Base-by-base conservation (phyloP, 2,329 filamentous ascomycete species). In the Alternaria dauci region DNA sequence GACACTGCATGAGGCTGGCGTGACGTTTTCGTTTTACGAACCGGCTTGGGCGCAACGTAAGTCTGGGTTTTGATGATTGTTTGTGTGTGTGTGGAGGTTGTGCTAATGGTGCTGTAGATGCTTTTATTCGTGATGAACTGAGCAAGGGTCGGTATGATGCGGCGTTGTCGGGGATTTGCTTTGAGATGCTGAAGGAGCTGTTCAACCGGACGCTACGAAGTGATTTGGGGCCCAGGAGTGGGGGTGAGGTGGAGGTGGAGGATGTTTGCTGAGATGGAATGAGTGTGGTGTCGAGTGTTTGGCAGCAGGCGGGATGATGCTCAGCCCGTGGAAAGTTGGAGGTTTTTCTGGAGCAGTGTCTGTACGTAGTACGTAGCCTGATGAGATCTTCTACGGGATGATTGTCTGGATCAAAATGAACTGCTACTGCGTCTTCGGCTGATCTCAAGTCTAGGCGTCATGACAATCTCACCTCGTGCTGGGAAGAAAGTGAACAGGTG, bases 81-180 rank as follows among this genome's bases (percentile, higher is more conserved):
- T 23, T 23, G 20, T 23, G 20, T 23, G 20, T 23, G 1, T 23
- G 4, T 9, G 8, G 44, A 55, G 55, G 20, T 54, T 28, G 6
- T 5, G 9, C 14, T 3, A 23, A 55, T 52, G 62, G 23, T 20
- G 46, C 4, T 50, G 23, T 38, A 86, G 85, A 96, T 81, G 94
- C 94, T 5, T 97, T 97, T 76, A 96, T 97, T 76, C 86, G 94
- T 18, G 94, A 97, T 73, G 94, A 97, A 82, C 83, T 95, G 60
- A 93, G 91, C 78, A 97, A 97, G 81, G 94, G 93, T n/a, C 86
- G 94, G 26, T 97, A 97, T 74, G 94, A 97, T 76, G 92, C 94
- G 1, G 92, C 91, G 20, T 85, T 97, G 58, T 88, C 89, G 4
- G 94, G 93, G 75, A 87, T 94, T 36, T 97, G 94, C 81, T 97